phyloP scores from a whole-genome alignment of 2,329 filamentous ascomycete genomes.

The Trichoderma semiorbis region DNA sequence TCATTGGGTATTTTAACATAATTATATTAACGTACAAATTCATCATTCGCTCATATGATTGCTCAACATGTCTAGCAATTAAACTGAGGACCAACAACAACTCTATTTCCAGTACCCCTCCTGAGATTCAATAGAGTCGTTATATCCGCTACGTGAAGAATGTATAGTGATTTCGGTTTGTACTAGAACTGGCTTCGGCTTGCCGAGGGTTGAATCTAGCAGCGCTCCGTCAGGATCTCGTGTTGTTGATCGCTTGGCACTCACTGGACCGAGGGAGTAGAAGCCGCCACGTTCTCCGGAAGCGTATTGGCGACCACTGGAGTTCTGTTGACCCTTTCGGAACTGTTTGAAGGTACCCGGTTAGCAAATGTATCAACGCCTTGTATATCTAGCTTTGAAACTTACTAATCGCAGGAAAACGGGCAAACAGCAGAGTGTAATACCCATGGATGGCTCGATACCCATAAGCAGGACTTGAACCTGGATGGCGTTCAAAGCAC shows the following conservation, averaged over 20 bases:
- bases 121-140: constrained; percentile 8
- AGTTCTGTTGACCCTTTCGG: not conserved
- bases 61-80: not conserved
- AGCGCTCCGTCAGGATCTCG: constrained; percentile 4
- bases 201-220: constrained; percentile 3
- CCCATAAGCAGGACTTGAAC: constrained; percentile 3
- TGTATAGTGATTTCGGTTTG: constrained; percentile 10
- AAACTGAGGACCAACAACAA: not conserved
- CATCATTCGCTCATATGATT: not conserved
- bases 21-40: not conserved
- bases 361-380: not conserved
- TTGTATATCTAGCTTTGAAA: not conserved
- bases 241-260: constrained; percentile 7
- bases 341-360: not conserved
- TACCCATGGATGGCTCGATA: constrained; percentile 11
- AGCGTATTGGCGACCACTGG: not conserved
- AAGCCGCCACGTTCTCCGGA: constrained; percentile 3
- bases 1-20: not conserved
- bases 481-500: not conserved
- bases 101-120: constrained; percentile 4
- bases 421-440: constrained; percentile 7
- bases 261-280: constrained; percentile 5
- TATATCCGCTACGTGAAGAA: constrained; percentile 9
- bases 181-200: not conserved
- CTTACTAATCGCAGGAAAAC: constrained; percentile 4